These are phyloP conservation scores for Heterobasidion parviporum DNA, from an alignment of 1,284 basidiomycete genomes.

Conservation along the genomic window DNA sequence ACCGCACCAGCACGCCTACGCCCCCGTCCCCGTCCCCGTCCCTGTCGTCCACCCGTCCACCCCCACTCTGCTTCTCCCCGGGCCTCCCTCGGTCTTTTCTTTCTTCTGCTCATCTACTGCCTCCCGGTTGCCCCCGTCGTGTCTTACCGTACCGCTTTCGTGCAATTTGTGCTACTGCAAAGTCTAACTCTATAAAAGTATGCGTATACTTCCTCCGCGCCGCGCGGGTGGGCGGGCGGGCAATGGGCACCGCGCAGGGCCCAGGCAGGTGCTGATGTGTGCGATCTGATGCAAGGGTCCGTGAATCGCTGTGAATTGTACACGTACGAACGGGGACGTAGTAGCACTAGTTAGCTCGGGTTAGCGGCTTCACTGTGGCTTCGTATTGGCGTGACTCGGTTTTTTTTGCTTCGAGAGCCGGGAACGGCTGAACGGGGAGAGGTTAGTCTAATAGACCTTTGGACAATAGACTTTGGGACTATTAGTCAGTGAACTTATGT, in stretches of 20 bases:
- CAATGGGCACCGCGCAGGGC: not conserved
- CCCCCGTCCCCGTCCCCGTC: not conserved
- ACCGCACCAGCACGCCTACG: not conserved
- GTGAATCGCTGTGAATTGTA: too few species aligned
- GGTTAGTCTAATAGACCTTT: too few species aligned
- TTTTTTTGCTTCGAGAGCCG: too few species aligned
- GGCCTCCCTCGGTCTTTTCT: constrained; percentile 6
- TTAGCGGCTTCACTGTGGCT: too few species aligned
- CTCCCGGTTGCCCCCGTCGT: constrained; percentile 10
- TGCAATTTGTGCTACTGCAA: constrained; percentile 22
- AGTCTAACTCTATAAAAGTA: constrained; percentile 11
- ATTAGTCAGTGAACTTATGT: too few species aligned
- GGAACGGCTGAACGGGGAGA: too few species aligned
- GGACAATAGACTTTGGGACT: too few species aligned
- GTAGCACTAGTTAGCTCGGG: too few species aligned
- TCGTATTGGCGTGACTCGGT: too few species aligned
- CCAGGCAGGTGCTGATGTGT: too few species aligned
- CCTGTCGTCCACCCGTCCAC: constrained; percentile 7
- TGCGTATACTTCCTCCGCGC: not conserved
- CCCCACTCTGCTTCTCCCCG: constrained; percentile 3
- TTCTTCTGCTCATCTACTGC: constrained; percentile 12
- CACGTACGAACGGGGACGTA: too few species aligned
- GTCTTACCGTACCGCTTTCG: constrained; percentile 22
- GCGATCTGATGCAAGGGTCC: too few species aligned
- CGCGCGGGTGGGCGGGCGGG: not conserved